phyloP scores from a whole-genome alignment of 805 yeast species.

The Candida taoyuanica region DNA sequence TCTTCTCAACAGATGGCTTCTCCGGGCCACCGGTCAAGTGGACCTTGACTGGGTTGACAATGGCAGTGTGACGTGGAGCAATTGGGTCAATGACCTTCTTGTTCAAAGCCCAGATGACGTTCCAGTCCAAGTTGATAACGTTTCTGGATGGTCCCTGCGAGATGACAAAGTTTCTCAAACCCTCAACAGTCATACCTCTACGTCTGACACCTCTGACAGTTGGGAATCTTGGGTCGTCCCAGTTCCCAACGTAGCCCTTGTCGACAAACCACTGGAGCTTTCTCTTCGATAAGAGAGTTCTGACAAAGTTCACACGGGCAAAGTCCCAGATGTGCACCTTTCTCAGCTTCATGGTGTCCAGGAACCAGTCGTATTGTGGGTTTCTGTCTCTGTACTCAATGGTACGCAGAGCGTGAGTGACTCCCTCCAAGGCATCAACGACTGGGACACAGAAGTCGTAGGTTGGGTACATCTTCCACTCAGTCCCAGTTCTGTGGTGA shows the following conservation, averaged over 20 bases:
- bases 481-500: slow-evolving; percentile 90
- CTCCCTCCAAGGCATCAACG: slow-evolving; percentile 94
- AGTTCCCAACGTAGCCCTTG: slow-evolving; percentile 76
- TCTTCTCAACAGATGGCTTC: slow-evolving; percentile 57
- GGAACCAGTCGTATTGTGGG: slow-evolving; percentile 97
- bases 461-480: slow-evolving; percentile 97
- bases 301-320: slow-evolving; percentile 92
- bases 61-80: slow-evolving; percentile 93
- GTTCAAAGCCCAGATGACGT: slow-evolving; percentile 94
- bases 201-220: slow-evolving; percentile 99
- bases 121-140: slow-evolving; percentile 96
- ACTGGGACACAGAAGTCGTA: slow-evolving; percentile 98
- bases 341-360: slow-evolving; percentile 73
- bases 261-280: slow-evolving; percentile 99
- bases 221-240: slow-evolving; percentile 99
- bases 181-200: slow-evolving; percentile 99
- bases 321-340: slow-evolving; percentile 98
- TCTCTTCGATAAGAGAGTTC: slow-evolving; percentile 94
- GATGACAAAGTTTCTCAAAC: slow-evolving; percentile 86
- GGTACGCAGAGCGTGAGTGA: slow-evolving; percentile 96
- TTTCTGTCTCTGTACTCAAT: slow-evolving; percentile 98
- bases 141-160: slow-evolving; percentile 98
- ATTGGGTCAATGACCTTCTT: slow-evolving; percentile 95
- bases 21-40: slow-evolving; percentile 66
- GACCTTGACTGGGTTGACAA: slow-evolving; percentile 68